phyloP scores from a whole-genome alignment of 2,329 filamentous ascomycete genomes.

The Metarhizium brunneum region DNA sequence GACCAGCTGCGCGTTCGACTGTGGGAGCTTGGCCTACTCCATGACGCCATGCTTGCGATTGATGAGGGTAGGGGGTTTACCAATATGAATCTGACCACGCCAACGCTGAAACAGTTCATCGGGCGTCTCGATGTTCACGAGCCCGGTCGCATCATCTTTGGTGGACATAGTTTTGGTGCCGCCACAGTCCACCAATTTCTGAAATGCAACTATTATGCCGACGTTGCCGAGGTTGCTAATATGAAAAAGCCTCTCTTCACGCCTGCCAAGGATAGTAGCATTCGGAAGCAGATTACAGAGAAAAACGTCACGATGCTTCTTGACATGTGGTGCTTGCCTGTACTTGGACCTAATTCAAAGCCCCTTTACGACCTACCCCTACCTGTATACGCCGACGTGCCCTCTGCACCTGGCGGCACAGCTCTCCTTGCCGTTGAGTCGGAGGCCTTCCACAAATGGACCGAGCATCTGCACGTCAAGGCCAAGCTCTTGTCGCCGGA shows the following conservation, averaged over 20 bases:
- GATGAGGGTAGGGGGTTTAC: constrained; percentile 42
- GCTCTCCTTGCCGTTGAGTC: constrained; percentile 64
- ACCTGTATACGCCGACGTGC: constrained; percentile 51
- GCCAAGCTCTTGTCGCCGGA: constrained; percentile 55
- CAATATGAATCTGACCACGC: constrained; percentile 44
- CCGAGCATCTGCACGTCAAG: constrained; percentile 59
- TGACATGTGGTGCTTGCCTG: constrained; percentile 73
- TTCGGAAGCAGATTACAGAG: constrained; percentile 59
- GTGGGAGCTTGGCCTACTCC: constrained; percentile 68
- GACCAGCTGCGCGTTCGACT: constrained; percentile 64
- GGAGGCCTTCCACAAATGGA: constrained; percentile 72
- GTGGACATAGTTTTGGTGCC: constrained; percentile 75
- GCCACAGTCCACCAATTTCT: constrained; percentile 66
- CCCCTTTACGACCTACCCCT: constrained; percentile 65
- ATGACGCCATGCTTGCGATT: constrained; percentile 58
- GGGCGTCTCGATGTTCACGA: constrained; percentile 56
- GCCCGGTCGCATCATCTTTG: constrained; percentile 65
- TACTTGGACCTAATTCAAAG: constrained; percentile 51
- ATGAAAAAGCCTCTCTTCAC: constrained; percentile 51
- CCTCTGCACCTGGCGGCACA: constrained; percentile 42
- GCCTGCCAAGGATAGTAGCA: constrained; percentile 43
- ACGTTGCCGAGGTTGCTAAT: constrained; percentile 31
- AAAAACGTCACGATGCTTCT: constrained; percentile 58
- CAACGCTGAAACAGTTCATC: constrained; percentile 48
- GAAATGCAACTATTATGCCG: constrained; percentile 67